Evolutionary conservation across 805 yeast species (phyloP), one percentile per base, ranked within the genome.

Genomic region (Yamadazyma akitaensis): DNA sequence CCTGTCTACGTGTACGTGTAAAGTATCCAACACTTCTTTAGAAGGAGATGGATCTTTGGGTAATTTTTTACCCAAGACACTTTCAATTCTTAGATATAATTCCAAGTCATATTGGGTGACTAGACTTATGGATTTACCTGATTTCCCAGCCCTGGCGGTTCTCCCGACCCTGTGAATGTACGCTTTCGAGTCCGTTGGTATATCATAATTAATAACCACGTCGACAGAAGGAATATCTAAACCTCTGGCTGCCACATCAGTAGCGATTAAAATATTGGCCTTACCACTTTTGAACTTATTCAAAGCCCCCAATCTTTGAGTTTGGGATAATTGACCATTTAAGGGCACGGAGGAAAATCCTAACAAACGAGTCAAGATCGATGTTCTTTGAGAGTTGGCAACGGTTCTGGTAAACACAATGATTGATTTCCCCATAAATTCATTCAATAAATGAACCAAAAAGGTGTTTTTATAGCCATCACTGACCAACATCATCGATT

Each of bases 101-200:
- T 91, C 97, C 50, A 94, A 73, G 64, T 94, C 99, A 63, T 94
- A 94, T 65, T 94, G 99, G 0, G 98, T 91, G 28, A 90, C 95
- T 48, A 91, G 70, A 2, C 96, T 85, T 14, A 91, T 75, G 2
- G 96, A 87, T 62, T 84, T 86, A 41, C 96, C 96, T 0, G 92
- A 81, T 56, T 90, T 78, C 16, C 96, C 96, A 0, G 96, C 96
- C 65, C 97, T 84, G 2, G 97, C 97, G 30, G 97, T 90, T 73
- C 97, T 84, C 47, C 97, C 97, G 30, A 91, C 97, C 67, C 96
- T 74, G 63, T 86, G 95, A 54, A 86, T 83, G 58, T 84, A 86
- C 10, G 90, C 88, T 63, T 86, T 88, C 5, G 92, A 86, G 60
- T 86, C 94, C 18, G 88, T 83, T 24, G 95, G 94, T 44, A 86